These are phyloP conservation scores for Phanerochaete carnosa DNA, from an alignment of 768 basidiomycete genomes.

Conservation along the genomic window DNA sequence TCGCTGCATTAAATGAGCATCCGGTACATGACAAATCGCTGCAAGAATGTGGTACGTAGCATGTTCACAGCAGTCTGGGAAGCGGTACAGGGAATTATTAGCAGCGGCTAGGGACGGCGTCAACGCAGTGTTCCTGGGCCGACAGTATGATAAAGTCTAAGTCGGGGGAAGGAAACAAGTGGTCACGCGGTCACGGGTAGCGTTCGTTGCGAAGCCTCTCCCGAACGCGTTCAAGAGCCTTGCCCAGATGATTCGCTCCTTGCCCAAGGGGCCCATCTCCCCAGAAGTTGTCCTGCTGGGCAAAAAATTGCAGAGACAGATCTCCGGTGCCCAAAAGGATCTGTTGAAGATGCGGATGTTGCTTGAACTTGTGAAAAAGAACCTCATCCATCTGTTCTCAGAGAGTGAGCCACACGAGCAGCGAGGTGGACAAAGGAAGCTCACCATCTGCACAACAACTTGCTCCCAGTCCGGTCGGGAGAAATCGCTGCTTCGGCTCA, in stretches of 20 bases:
- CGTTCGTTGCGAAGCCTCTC: slow-evolving; percentile 37
- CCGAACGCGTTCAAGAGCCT: slow-evolving; percentile 53
- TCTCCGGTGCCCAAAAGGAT: slow-evolving; percentile 53
- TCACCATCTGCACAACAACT: slow-evolving; percentile 47
- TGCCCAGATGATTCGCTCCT: slow-evolving; percentile 65
- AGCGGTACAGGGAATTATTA: no score
- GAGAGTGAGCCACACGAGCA: neutral
- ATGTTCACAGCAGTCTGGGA: neutral
- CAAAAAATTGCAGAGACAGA: slow-evolving; percentile 46
- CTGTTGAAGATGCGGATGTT: slow-evolving; percentile 57
- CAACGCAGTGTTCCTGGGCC: no score
- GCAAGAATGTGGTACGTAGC: neutral
- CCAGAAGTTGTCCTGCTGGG: slow-evolving; percentile 61
- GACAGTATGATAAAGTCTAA: no score
- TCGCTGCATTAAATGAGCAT: neutral
- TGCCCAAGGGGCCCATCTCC: slow-evolving; percentile 49
- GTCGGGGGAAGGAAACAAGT: no score
- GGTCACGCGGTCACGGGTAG: neutral
- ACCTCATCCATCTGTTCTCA: slow-evolving; percentile 64
- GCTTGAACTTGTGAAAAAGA: slow-evolving; percentile 63
- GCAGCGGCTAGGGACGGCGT: no score
- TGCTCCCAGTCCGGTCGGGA: slow-evolving; percentile 56
- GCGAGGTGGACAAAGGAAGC: slow-evolving; percentile 19
- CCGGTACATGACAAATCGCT: neutral
- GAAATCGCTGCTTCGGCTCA: slow-evolving; percentile 25